A percentile compares a stretch with the other conserved stretches of the same genome.
Evolutionary conservation across 2,329 filamentous ascomycete species (phyloP).

Genomic region (Phoma sp.): DNA sequence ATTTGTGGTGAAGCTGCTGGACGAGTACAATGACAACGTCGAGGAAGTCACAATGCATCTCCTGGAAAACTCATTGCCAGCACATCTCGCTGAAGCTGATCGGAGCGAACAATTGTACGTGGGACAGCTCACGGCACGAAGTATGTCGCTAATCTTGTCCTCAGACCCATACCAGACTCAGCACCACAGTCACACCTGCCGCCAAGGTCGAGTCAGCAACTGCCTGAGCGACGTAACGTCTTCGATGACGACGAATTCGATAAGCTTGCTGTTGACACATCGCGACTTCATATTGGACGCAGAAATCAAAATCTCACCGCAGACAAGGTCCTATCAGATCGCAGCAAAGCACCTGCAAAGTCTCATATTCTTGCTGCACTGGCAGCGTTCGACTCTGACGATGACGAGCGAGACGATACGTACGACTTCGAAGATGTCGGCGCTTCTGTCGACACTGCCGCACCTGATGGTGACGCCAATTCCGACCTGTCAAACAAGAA

Average conservation of each 20-base stretch:
- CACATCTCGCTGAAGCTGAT: constrained; percentile 69
- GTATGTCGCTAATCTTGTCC: constrained; percentile 18
- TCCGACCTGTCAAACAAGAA: constrained; percentile 62
- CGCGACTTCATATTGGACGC: constrained; percentile 81
- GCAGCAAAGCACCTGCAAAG: constrained; percentile 72
- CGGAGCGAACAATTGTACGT: constrained; percentile 66
- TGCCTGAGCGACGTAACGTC: constrained; percentile 70
- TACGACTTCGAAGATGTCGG: constrained; percentile 94
- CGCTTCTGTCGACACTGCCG: constrained; percentile 75
- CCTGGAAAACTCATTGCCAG: constrained; percentile 76
- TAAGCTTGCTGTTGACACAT: constrained; percentile 66
- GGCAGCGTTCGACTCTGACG: constrained; percentile 87
- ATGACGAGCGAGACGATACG: constrained; percentile 96
- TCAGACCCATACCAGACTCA: constrained; percentile 25
- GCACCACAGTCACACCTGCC: constrained; percentile 53
- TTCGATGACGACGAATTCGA: constrained; percentile 82
- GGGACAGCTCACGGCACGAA: not conserved
- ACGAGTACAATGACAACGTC: constrained; percentile 77
- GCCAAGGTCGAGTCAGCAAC: constrained; percentile 64
- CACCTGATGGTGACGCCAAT: constrained; percentile 58
- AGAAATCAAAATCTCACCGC: constrained; percentile 67
- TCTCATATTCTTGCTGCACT: constrained; percentile 88
- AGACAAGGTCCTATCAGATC: constrained; percentile 74
- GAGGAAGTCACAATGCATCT: constrained; percentile 83
- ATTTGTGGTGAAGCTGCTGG: constrained; percentile 79